Conservation (phyloP, 805 yeast genomes). For the Pichia rugopelliculosa region DNA sequence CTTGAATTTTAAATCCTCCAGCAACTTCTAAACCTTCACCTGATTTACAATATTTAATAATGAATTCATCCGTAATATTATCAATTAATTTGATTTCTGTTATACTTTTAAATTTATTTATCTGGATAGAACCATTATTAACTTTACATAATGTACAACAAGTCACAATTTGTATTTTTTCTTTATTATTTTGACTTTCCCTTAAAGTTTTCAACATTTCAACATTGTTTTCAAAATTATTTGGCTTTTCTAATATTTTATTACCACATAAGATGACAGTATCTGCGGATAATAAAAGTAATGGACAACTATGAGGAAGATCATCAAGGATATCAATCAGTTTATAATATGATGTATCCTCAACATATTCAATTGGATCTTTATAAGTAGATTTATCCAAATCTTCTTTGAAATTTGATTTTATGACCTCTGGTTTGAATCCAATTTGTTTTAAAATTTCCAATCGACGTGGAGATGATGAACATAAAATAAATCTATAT, state of each 20-base stretch:
- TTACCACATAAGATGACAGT: conserved; percentile 62
- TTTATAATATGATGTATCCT: conserved; percentile 62
- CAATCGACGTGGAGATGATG: conserved; percentile 74
- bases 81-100: conserved; percentile 34
- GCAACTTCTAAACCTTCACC: conserved; percentile 80
- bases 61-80: conserved; percentile 42
- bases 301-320: background rate
- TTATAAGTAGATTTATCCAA: conserved; percentile 42
- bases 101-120: conserved; percentile 9
- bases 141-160: conserved; percentile 4
- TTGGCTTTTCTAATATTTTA: conserved; percentile 74
- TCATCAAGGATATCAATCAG: conserved; percentile 44
- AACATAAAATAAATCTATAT: conserved; percentile 55
- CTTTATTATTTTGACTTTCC: conserved; percentile 29
- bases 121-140: background rate
- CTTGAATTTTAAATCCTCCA: conserved; percentile 88
- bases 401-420: conserved; percentile 73
- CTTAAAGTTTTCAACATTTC: conserved; percentile 40
- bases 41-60: conserved; percentile 54
- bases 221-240: conserved; percentile 42
- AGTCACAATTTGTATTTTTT: conserved; percentile 14
- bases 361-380: conserved; percentile 45
- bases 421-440: conserved; percentile 38
- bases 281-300: conserved; percentile 60
- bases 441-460: conserved; percentile 64